Evolutionary conservation across 1,139 yeast species (phyloP).

Genomic region (Saccharomyces hybrid): DNA sequence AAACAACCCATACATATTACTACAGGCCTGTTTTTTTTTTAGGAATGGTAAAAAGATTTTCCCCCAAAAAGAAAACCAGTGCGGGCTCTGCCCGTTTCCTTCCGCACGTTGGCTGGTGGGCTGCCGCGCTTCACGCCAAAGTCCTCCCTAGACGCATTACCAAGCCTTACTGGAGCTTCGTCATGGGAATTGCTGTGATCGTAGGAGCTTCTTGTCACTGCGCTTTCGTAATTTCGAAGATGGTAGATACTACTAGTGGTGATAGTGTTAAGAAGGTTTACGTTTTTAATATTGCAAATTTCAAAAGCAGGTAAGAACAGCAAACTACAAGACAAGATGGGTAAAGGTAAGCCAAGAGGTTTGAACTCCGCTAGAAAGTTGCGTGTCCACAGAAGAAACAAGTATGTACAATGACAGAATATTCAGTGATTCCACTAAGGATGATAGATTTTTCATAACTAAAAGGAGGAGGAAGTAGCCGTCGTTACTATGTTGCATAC

Average conservation of each 20-base stretch:
- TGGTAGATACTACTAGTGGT: not conserved
- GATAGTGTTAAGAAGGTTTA: not conserved
- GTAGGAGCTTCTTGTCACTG: not conserved
- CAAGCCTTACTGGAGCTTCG: too few species aligned
- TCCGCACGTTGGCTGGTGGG: not conserved
- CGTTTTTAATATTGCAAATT: not conserved
- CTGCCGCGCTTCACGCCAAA: not conserved
- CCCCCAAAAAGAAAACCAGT: too few species aligned
- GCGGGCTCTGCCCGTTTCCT: not conserved
- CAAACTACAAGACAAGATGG: conserved; percentile 31
- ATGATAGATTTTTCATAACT: not conserved
- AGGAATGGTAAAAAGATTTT: not conserved
- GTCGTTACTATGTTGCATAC: not conserved
- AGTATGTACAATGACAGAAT: conserved; percentile 37
- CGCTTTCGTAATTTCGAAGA: not conserved
- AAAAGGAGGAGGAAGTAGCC: not conserved
- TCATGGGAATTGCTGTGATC: not conserved
- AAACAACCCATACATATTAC: not conserved
- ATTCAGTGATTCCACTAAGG: not conserved
- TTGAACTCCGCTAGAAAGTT: conserved; percentile 99
- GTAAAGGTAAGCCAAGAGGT: conserved; percentile 45
- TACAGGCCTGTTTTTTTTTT: not conserved
- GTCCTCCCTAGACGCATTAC: not conserved
- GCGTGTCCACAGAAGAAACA: conserved; percentile 99
- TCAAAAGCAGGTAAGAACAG: conserved; percentile 4